Evolutionary conservation across 2,329 filamentous ascomycete genomes (phyloP).

Genomic region (Talaromyces pinophilus): DNA sequence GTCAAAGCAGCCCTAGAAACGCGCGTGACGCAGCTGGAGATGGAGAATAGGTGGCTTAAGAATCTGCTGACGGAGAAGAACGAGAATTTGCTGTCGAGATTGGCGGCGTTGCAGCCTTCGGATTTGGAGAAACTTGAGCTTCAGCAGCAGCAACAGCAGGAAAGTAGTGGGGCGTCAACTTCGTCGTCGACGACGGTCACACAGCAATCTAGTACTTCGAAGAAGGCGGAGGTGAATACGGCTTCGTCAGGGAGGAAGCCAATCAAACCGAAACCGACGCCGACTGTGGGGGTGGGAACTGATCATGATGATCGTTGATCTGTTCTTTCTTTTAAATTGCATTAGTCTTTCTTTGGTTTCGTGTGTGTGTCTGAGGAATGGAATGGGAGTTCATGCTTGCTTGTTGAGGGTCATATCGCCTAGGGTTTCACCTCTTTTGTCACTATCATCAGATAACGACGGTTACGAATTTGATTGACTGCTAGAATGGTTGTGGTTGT

Average conservation of each 20-base stretch:
- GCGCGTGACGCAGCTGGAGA: slow-evolving; percentile 72
- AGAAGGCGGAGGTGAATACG: slow-evolving; percentile 14
- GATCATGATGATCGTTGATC: slow-evolving; percentile 13
- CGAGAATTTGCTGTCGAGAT: slow-evolving; percentile 27
- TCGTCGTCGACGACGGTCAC: slow-evolving; percentile 2
- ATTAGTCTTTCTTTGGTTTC: slow-evolving; percentile 5
- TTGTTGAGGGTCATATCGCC: neutral
- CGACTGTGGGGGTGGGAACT: slow-evolving; percentile 20
- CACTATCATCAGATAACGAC: neutral
- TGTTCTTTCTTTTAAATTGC: neutral
- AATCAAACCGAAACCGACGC: slow-evolving; percentile 22
- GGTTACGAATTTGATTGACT: slow-evolving; percentile 2
- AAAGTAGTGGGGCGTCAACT: slow-evolving; percentile 3
- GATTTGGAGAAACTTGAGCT: slow-evolving; percentile 3
- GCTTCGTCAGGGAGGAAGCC: slow-evolving; percentile 18
- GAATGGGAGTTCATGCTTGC: slow-evolving; percentile 7
- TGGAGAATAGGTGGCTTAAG: slow-evolving; percentile 80
- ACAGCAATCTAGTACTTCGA: neutral
- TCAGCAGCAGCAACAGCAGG: slow-evolving; percentile 15
- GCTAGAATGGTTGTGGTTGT: neutral
- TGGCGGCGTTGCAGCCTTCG: slow-evolving; percentile 21
- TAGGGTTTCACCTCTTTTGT: slow-evolving; percentile 8
- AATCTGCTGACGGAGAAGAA: slow-evolving; percentile 81
- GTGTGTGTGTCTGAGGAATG: neutral
- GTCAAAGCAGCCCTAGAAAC: slow-evolving; percentile 75